phyloP scores from a whole-genome alignment of 2,329 filamentous ascomycete species.

The Claviceps humidiphila region DNA sequence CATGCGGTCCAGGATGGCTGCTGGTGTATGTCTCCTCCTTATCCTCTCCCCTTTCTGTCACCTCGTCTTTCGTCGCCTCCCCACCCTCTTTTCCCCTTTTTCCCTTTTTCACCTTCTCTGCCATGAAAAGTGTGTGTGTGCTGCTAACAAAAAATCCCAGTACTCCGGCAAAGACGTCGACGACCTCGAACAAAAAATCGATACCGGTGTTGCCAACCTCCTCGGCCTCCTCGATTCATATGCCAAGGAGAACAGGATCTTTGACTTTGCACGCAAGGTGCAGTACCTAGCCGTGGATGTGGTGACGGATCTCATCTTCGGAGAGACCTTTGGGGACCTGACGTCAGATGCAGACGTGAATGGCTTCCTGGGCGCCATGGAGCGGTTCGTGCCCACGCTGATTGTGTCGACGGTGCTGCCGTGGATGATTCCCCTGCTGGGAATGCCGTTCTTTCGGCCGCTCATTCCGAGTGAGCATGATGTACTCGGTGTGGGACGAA shows the following conservation, averaged over 20 bases:
- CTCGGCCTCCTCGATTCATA: slow-evolving; percentile 8
- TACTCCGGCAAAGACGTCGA: slow-evolving; percentile 37
- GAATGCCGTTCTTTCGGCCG: slow-evolving; percentile 25
- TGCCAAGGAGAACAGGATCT: slow-evolving; percentile 1
- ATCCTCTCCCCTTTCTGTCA: background rate
- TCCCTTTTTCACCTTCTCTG: background rate
- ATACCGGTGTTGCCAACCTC: slow-evolving; percentile 7
- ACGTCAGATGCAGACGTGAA: slow-evolving; percentile 33
- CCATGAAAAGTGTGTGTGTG: slow-evolving; percentile 7
- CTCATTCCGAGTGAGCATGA: slow-evolving; percentile 28
- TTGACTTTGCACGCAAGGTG: slow-evolving; percentile 26
- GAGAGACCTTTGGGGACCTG: slow-evolving; percentile 35
- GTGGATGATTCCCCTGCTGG: slow-evolving; percentile 20
- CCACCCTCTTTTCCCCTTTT: background rate
- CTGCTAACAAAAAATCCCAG: slow-evolving; percentile 12
- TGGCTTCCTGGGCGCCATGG: slow-evolving; percentile 32
- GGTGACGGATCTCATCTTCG: slow-evolving; percentile 39
- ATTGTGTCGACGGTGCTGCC: slow-evolving; percentile 10
- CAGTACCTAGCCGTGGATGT: slow-evolving; percentile 44
- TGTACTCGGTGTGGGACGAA: slow-evolving; percentile 23
- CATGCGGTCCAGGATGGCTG: slow-evolving; percentile 34
- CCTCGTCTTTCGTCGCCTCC: background rate
- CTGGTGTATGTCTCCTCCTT: slow-evolving; percentile 24
- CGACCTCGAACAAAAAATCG: slow-evolving; percentile 30
- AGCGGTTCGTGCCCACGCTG: slow-evolving; percentile 10